Base-by-base conservation (phyloP, 2,329 filamentous ascomycete species). In the Erysiphe pulchra region DNA sequence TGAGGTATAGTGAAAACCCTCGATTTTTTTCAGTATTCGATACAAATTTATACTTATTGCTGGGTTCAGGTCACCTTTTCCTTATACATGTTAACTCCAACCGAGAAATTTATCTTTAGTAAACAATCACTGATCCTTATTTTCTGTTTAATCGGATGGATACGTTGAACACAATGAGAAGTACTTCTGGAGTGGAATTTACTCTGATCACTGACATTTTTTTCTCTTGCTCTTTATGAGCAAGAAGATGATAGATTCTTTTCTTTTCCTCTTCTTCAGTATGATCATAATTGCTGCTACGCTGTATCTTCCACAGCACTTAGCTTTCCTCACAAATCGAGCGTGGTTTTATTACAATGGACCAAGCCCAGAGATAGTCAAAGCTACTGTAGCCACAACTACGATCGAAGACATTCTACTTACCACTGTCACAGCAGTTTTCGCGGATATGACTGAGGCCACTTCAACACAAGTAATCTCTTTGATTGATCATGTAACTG, bases 21-120 rank as follows among this genome's bases (percentile, higher is more conserved):
- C 20, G 20, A n/a, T 24, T 24, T 24, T 24, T 24, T 24, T 6
- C 20, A 6, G 20, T 24, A 3, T 24, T 24, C 20, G 6, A 24
- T 24, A 24, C 20, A 6, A 24, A 24, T 24, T 3, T 24, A 3
- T 3, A 24, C 20, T 24, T 24, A 24, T 24, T 24, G 10, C 44
- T 30, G 37, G 34, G 14, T 17, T 14, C 28, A 98, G 67, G 87
- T 95, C 61, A 94, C 87, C 12, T 90, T 92, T 63, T 80, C 81
- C 49, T 73, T 95, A 24, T 95, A 98, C 70, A 95, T 98, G 81
- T 79, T 94, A 55, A 94, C 86, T 34, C 80, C 85, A 1, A 85
- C 80, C 45, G 90, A 98, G 68, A 93, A 93, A 62, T 87, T 93
- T 63, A 78, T 93, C 56, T 92, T 95, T 65, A 95, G 90, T 95